Base-by-base conservation (phyloP, 768 basidiomycete species). In the Boletus insuetus region DNA sequence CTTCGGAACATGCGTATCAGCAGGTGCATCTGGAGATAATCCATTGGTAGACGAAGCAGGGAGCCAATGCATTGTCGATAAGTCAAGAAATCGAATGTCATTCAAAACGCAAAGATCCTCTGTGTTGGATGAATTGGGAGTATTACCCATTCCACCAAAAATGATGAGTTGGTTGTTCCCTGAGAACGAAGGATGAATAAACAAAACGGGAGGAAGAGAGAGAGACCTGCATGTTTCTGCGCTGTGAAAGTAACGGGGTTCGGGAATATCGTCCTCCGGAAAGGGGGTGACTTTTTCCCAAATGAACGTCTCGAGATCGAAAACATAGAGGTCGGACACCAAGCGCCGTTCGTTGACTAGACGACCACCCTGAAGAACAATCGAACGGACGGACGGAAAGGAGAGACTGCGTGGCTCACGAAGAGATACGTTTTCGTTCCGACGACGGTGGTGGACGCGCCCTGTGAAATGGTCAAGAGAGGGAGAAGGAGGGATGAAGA, bases 101-200 rank as follows among this genome's bases (percentile, higher is more conserved):
- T 89, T 89, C 53, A 97, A 75, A n/a, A 98, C 96, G 58, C 89
- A 91, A 26, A 94, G 82, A 58, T 93, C 89, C 53, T 92, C 89
- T 6, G 86, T 80, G 63, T 81, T 85, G 41, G 79, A 74, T 1
- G 86, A 81, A 58, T 89, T 82, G 12, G 85, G 80, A 64, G 85
- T 77, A 71, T 89, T 86, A 66, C 90, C 86, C 94, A 98, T 97
- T 12, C 96, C 95, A 19, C 96, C 96, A 66, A 98, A 98, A 47
- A 98, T 79, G 58, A 98, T 85, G 50, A 99, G 78, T 63, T 92
- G 86, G 69, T 90, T 87, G 67, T 90, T 87, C 94, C 94, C 90
- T 58, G 55, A 54, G 51, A 59, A 63, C 9, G 50, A 29, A 37
- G 58, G 19, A 64, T 60, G 54, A 60, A 56, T 26, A 62, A 38